Evolutionary conservation across 495 filamentous ascomycete species (phyloP), one percentile per base, ranked within the genome.

Genomic region (Terfezia claveryi): DNA sequence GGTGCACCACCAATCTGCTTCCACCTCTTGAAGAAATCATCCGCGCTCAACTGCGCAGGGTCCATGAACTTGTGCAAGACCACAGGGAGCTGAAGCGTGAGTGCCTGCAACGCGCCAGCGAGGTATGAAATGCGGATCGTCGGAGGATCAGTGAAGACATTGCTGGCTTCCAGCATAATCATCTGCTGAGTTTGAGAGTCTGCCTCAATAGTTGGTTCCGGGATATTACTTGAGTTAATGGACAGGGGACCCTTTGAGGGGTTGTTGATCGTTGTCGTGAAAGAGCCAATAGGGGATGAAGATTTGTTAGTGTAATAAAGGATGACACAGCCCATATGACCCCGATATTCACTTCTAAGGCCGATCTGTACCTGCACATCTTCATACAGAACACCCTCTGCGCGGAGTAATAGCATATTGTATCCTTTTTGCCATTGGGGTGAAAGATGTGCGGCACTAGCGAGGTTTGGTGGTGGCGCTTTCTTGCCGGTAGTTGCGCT

Each of bases 11-110:
- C 92, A 62, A 99, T 96, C 67, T 99, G 92, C 68, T 91, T 85
- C 92, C 92, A 99, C 20, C 92, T 74, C 72, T 91, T 95, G 72
- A 99, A 99, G 69, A 96, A 99, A 57, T 96, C 91, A 51, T 95
- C 91, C 0, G 79, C 79, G 9, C 75, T 75, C 38, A 99, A 68
- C 41, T 83, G 76, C 0, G 92, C 88, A 0, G 83, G 78, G 56
- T 94, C 87, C 87, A 96, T 94, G 69, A 91, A 99, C 59, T 95
- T 92, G 64, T 94, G 88, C 56, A 87, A 77, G 3, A 84, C 70
- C 4, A 99, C 78, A 0, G 92, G 92, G 4, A 99, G 75, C 65
- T 87, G 86, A 12, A 99, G 74, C 0, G 91, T 96, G 36, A 95
- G 73, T 0, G 87, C 88, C 68, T 99, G 92, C 50, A 96, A 73